These are phyloP conservation scores for Trichomonas tenax DNA, from an alignment of 208 protist genomes.

Conservation along the genomic window DNA sequence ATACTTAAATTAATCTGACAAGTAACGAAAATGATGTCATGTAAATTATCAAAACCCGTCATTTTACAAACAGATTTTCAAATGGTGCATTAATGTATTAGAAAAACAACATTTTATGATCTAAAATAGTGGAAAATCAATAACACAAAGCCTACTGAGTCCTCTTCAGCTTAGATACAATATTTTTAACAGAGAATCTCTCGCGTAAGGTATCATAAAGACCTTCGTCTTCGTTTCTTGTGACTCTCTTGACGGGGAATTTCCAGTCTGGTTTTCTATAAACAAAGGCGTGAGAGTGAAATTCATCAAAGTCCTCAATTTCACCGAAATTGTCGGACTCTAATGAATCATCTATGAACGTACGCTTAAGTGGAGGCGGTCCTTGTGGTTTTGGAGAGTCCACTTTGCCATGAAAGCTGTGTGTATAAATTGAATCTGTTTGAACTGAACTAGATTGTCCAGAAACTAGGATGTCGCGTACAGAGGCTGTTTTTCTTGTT, in stretches of 20 bases:
- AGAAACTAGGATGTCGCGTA: neutral
- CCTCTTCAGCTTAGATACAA: neutral
- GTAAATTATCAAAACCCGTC: too few species aligned
- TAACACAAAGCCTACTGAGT: neutral
- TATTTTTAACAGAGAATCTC: neutral
- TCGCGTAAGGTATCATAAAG: neutral
- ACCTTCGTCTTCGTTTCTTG: neutral
- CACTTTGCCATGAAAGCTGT: neutral
- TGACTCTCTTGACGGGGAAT: neutral
- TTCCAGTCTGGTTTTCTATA: neutral
- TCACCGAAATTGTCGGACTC: neutral
- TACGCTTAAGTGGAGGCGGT: neutral
- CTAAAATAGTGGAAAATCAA: too few species aligned
- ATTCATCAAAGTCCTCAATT: neutral
- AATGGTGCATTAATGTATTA: too few species aligned
- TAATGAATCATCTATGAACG: neutral
- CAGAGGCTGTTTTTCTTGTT: neutral
- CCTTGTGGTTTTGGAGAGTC: neutral
- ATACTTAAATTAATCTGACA: too few species aligned
- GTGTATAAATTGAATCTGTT: neutral
- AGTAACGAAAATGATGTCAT: too few species aligned
- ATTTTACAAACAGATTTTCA: too few species aligned
- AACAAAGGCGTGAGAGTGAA: neutral
- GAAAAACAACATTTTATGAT: too few species aligned
- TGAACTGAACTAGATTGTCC: neutral